Conservation (phyloP, 805 yeast genomes). For the Hanseniaspora singularis region DNA sequence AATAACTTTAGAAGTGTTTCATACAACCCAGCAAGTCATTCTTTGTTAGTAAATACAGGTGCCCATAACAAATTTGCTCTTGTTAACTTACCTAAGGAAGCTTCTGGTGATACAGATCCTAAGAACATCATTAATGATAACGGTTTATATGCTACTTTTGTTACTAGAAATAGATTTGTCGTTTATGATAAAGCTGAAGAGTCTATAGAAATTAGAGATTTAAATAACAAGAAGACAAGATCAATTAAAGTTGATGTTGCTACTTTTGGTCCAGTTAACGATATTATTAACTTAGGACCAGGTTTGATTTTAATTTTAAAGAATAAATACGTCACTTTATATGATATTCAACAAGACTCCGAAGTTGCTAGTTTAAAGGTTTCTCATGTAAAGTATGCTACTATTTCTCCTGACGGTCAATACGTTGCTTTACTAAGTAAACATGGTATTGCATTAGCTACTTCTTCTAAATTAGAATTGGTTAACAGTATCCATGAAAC, state of each 20-base stretch:
- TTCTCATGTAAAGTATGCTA: slow-evolving; percentile 71
- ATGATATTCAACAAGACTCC: slow-evolving; percentile 87
- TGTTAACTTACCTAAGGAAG: slow-evolving; percentile 69
- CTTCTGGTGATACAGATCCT: slow-evolving; percentile 89
- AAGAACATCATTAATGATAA: slow-evolving; percentile 65
- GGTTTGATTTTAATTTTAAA: slow-evolving; percentile 73
- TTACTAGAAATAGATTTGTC: slow-evolving; percentile 89
- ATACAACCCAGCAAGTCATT: slow-evolving; percentile 84
- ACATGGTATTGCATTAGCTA: slow-evolving; percentile 83
- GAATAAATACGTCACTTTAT: slow-evolving; percentile 58
- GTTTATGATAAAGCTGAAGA: slow-evolving; percentile 55
- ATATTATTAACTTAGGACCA: slow-evolving; percentile 66
- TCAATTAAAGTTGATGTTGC: slow-evolving; percentile 49
- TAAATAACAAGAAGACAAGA: slow-evolving; percentile 72
- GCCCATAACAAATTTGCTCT: slow-evolving; percentile 60
- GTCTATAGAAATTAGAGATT: slow-evolving; percentile 70
- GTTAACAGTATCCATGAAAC: slow-evolving; percentile 88
- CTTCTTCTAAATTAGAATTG: slow-evolving; percentile 53
- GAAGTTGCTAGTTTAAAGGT: slow-evolving; percentile 56
- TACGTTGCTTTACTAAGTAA: slow-evolving; percentile 79
- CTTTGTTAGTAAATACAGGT: slow-evolving; percentile 71
- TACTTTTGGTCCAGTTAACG: slow-evolving; percentile 41
- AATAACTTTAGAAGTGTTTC: slow-evolving; percentile 71
- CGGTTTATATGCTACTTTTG: slow-evolving; percentile 77
- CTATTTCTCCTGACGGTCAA: slow-evolving; percentile 82